phyloP scores from a whole-genome alignment of 106 monocot genomes.

The Dendrobium officinale region DNA sequence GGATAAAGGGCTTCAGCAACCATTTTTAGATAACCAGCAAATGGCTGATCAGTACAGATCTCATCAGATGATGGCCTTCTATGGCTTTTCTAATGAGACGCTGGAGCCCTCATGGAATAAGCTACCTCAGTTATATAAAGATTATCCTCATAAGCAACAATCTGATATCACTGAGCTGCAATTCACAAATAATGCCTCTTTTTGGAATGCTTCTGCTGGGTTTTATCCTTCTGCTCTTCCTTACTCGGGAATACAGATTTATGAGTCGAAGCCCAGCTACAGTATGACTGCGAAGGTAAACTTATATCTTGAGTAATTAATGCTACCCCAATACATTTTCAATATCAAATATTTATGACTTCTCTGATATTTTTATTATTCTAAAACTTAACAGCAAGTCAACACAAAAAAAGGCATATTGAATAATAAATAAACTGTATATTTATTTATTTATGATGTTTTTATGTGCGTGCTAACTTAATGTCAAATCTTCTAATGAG shows the following conservation, averaged over 20 bases:
- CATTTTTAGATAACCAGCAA: neutral
- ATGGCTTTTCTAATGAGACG: neutral
- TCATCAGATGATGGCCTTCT: neutral
- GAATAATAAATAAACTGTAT: too few relatives aligned
- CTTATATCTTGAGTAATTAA: neutral
- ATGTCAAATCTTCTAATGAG: too few relatives aligned
- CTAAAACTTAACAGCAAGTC: too few relatives aligned
- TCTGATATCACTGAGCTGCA: neutral
- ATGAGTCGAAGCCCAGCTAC: neutral
- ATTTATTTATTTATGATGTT: too few relatives aligned
- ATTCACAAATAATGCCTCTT: neutral
- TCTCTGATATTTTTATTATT: too few relatives aligned
- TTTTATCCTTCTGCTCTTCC: slow-evolving; percentile 5
- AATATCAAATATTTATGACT: too few relatives aligned
- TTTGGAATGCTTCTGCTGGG: slow-evolving; percentile 5
- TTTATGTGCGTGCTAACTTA: too few relatives aligned
- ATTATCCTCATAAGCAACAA: too few relatives aligned
- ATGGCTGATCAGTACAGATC: neutral
- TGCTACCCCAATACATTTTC: too few relatives aligned
- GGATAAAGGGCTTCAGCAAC: neutral
- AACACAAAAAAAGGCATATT: too few relatives aligned
- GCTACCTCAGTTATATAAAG: too few relatives aligned
- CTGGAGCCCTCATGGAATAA: neutral
- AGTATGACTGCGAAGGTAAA: neutral
- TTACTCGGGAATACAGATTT: neutral